A percentile compares a stretch with the other conserved stretches of the same genome.
Evolutionary conservation across 495 filamentous ascomycete genomes (phyloP).

Genomic region (Hypoxylon cercidicola): DNA sequence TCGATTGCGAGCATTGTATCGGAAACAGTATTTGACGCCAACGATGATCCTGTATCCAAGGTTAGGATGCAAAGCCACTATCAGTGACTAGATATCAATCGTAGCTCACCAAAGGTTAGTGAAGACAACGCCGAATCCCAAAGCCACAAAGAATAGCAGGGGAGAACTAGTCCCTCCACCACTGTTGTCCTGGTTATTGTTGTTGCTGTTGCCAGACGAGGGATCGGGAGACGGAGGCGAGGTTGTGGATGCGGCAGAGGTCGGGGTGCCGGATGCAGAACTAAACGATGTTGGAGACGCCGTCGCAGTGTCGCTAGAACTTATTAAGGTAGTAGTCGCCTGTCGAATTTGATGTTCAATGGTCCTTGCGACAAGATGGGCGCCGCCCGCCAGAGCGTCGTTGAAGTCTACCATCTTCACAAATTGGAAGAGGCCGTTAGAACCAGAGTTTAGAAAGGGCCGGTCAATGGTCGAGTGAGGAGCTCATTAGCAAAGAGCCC

Average conservation of each 20-base stretch:
- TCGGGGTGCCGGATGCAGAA: conserved; percentile 18
- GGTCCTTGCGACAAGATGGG: conserved; percentile 46
- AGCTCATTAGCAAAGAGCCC: conserved; percentile 36
- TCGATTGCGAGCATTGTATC: conserved; percentile 95
- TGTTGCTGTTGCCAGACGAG: conserved; percentile 22
- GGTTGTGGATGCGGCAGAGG: conserved; percentile 16
- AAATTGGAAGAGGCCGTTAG: conserved; percentile 2
- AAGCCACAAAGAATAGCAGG: conserved; percentile 93
- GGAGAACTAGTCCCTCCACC: conserved; percentile 79
- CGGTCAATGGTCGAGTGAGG: conserved; percentile 32
- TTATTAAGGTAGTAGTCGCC: conserved; percentile 6
- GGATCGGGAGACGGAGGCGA: conserved; percentile 28
- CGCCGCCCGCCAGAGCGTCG: conserved; percentile 45
- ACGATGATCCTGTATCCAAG: conserved; percentile 88
- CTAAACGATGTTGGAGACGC: conserved; percentile 15
- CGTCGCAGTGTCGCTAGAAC: conserved; percentile 9
- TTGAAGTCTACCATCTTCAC: conserved; percentile 46
- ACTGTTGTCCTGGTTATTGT: conserved; percentile 28
- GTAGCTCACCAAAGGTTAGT: conserved; percentile 91
- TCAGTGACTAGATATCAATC: conserved; percentile 9
- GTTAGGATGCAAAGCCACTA: conserved; percentile 43
- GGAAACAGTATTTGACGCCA: conserved; percentile 98
- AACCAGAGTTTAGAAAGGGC: conserved; percentile 15
- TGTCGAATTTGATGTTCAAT: conserved; percentile 45
- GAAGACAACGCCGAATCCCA: conserved; percentile 98